A percentile compares a stretch with the other conserved stretches of the same genome.
phyloP scores from a whole-genome alignment of 2,329 filamentous ascomycete genomes.

The Talaromyces sp. region DNA sequence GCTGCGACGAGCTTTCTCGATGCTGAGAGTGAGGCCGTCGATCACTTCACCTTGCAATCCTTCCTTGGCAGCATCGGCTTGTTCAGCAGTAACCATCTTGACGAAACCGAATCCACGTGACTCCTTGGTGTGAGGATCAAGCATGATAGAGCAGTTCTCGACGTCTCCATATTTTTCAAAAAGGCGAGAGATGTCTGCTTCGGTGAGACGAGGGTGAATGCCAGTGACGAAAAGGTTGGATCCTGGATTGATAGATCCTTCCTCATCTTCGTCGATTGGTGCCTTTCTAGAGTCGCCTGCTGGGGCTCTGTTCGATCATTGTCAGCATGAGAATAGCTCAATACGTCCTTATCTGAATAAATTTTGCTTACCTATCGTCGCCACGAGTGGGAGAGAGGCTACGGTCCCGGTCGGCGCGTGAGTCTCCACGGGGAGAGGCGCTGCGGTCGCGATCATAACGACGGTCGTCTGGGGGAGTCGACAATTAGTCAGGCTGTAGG shows the following conservation, averaged over 20 bases:
- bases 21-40: slow-evolving; percentile 92
- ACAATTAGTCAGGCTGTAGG: neutral
- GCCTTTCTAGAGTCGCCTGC: slow-evolving; percentile 46
- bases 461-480: slow-evolving; percentile 51
- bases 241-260: slow-evolving; percentile 82
- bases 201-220: slow-evolving; percentile 87
- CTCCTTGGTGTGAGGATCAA: slow-evolving; percentile 96
- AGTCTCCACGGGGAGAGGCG: slow-evolving; percentile 61
- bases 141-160: slow-evolving; percentile 99
- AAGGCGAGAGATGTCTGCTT: slow-evolving; percentile 86
- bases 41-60: slow-evolving; percentile 92
- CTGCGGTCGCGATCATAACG: slow-evolving; percentile 65
- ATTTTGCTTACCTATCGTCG: slow-evolving; percentile 47
- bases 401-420: slow-evolving; percentile 54
- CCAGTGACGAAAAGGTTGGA: slow-evolving; percentile 99
- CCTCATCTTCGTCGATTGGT: slow-evolving; percentile 63
- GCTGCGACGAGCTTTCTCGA: slow-evolving; percentile 96
- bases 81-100: slow-evolving; percentile 94
- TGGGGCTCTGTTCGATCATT: slow-evolving; percentile 39
- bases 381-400: slow-evolving; percentile 62
- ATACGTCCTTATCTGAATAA: neutral
- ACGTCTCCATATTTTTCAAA: slow-evolving; percentile 99
- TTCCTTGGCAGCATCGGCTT: slow-evolving; percentile 95
- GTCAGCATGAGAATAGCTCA: slow-evolving; percentile 11
- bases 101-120: slow-evolving; percentile 98